Evolutionary conservation across 768 basidiomycete species (phyloP).

Genomic region (Tylopilus intermedius): DNA sequence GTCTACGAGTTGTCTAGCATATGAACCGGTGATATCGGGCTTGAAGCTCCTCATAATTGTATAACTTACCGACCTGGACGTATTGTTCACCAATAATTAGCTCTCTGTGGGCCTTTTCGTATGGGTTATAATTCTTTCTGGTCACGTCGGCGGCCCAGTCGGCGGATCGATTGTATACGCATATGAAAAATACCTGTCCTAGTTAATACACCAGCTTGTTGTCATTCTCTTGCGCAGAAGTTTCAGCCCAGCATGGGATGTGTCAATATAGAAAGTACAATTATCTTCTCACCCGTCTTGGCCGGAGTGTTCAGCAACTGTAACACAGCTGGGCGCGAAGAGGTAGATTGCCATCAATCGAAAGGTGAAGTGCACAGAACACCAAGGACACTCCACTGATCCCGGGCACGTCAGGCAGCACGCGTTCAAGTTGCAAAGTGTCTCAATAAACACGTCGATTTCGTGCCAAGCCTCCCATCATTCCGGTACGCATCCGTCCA

Average conservation of each 20-base stretch:
- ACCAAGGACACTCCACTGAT: too few relatives aligned
- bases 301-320: too few relatives aligned
- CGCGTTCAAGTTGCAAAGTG: not conserved
- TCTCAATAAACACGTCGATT: not conserved
- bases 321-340: too few relatives aligned
- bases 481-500: conserved; percentile 7
- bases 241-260: too few relatives aligned
- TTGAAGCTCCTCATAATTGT: not conserved
- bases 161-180: too few relatives aligned
- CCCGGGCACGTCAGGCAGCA: too few relatives aligned
- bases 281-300: too few relatives aligned
- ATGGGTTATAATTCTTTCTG: not conserved
- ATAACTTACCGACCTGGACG: not conserved
- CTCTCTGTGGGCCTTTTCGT: not conserved
- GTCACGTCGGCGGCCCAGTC: too few relatives aligned
- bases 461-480: not conserved
- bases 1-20: conserved; percentile 1
- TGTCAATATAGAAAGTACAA: too few relatives aligned
- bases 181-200: not conserved
- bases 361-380: too few relatives aligned
- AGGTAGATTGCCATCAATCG: too few relatives aligned
- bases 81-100: not conserved
- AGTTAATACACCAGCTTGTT: not conserved
- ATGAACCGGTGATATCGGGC: not conserved
- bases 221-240: too few relatives aligned